phyloP scores from a whole-genome alignment of 371 early-diverging fungal species.

The Zychaea mexicana region DNA sequence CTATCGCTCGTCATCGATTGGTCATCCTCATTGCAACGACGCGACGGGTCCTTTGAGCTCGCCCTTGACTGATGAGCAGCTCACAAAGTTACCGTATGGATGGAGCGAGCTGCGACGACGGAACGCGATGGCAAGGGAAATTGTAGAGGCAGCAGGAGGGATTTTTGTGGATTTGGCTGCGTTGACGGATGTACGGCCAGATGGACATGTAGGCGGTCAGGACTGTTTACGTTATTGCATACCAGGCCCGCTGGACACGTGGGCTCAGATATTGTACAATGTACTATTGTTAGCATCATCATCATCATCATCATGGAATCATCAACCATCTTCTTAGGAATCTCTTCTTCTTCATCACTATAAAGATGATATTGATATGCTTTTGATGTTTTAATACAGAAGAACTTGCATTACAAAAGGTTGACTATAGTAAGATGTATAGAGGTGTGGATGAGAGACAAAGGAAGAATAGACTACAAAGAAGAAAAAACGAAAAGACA shows the following conservation, averaged over 20 bases:
- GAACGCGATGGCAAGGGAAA: slow-evolving; percentile 55
- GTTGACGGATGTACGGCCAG: slow-evolving; percentile 52
- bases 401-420: slow-evolving; percentile 3
- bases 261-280: slow-evolving; percentile 54
- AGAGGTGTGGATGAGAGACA: not conserved
- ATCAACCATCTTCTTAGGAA: not conserved
- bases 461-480: not conserved
- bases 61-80: slow-evolving; percentile 30
- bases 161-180: slow-evolving; percentile 58
- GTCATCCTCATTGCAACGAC: slow-evolving; percentile 50
- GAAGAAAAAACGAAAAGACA: not conserved
- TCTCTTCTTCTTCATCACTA: not conserved
- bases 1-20: slow-evolving; percentile 51
- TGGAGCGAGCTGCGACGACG: slow-evolving; percentile 57
- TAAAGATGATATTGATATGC: not conserved
- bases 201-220: slow-evolving; percentile 61
- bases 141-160: slow-evolving; percentile 62
- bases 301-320: not conserved
- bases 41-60: slow-evolving; percentile 35
- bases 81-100: slow-evolving; percentile 50
- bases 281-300: slow-evolving; percentile 33
- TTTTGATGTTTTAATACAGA: not conserved
- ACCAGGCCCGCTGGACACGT: slow-evolving; percentile 64
- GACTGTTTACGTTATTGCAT: slow-evolving; percentile 67
- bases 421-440: not conserved